Base-by-base conservation (phyloP, 2,329 filamentous ascomycete species). In the Fusarium decemcellulare region DNA sequence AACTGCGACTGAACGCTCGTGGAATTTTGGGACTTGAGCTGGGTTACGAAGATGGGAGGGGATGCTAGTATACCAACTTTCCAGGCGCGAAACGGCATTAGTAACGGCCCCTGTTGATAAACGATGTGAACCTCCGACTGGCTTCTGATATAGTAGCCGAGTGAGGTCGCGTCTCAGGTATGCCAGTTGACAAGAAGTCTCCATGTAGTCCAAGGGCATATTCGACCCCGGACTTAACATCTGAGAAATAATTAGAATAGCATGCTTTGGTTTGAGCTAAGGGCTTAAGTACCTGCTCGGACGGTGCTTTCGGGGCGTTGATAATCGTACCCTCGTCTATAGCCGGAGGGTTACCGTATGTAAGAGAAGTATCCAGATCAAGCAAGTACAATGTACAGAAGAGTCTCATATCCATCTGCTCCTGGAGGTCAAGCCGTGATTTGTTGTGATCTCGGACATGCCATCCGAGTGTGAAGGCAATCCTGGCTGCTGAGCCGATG, bases 401-500 rank as follows among this genome's bases (percentile, higher is more conserved):
- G 4, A 63, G 56, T 8, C 61, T 59, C 8, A 56, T 23, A 39
- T 51, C 46, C 5, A 63, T 37, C 39, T 63, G 61, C 14, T 63
- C 61, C 36, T 63, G 56, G n/a, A 63, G 30, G 27, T 50, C 51
- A 40, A 54, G 56, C 2, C 50, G 34, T 12, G 56, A 50, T 29
- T 39, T 18, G 9, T 36, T 36, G n/a, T 50, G 16, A 32, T 63
- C 56, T 11, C 37, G 44, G 14, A 46, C 61, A 34, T 64, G 57
- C 32, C 59, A 39, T n/a, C 61, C 61, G 8, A 64, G 39, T 1
- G 61, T 61, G 2, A 64, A 57, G 11, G 57, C 61, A 18, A 64
- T 55, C 11, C 57, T 48, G 1, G 61, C 61, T 14, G 61, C 61
- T 3, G 57, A 50, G 9, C 61, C 61, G 12, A 64, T 48, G 44